These are phyloP conservation scores for Trypanosoma scelopori DNA, from an alignment of 208 protist species.

Conservation along the genomic window DNA sequence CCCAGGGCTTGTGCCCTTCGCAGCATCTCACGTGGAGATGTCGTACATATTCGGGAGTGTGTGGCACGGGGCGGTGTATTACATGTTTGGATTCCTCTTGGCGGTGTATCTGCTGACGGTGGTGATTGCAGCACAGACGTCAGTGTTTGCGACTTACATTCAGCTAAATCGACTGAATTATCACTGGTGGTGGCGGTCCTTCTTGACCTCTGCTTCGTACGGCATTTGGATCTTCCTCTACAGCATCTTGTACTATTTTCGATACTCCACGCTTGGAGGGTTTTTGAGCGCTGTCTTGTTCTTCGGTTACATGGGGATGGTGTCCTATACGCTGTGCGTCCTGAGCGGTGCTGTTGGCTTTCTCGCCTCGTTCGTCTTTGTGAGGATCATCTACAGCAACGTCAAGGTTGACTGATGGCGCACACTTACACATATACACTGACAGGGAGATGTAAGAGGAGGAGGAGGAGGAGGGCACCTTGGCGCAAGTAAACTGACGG, in stretches of 20 bases:
- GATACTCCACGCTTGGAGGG: slow-evolving; percentile 52
- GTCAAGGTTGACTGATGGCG: slow-evolving; percentile 48
- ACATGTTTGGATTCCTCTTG: slow-evolving; percentile 95
- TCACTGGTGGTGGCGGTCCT: slow-evolving; percentile 96
- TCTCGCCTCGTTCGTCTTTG: slow-evolving; percentile 50
- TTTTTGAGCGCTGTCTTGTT: slow-evolving; percentile 48
- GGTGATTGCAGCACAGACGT: slow-evolving; percentile 91
- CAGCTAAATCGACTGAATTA: slow-evolving; percentile 93
- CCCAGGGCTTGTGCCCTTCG: slow-evolving; percentile 93
- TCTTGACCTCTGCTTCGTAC: slow-evolving; percentile 76
- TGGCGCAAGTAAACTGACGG: no score
- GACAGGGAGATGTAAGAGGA: neutral
- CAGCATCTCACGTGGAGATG: slow-evolving; percentile 97
- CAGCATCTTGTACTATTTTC: slow-evolving; percentile 85
- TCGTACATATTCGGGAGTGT: slow-evolving; percentile 95
- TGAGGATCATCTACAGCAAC: slow-evolving; percentile 48
- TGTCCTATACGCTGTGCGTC: slow-evolving; percentile 30
- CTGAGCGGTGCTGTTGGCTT: slow-evolving; percentile 64
- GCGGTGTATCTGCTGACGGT: slow-evolving; percentile 95
- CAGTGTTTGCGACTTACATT: slow-evolving; percentile 96
- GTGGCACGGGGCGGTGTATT: slow-evolving; percentile 90
- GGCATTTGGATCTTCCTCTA: slow-evolving; percentile 92
- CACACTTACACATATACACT: no score
- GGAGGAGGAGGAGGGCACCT: neutral
- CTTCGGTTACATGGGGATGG: slow-evolving; percentile 69